These are phyloP conservation scores for Samsoniella hepiali DNA, from an alignment of 2,329 filamentous ascomycete genomes.

Conservation along the genomic window DNA sequence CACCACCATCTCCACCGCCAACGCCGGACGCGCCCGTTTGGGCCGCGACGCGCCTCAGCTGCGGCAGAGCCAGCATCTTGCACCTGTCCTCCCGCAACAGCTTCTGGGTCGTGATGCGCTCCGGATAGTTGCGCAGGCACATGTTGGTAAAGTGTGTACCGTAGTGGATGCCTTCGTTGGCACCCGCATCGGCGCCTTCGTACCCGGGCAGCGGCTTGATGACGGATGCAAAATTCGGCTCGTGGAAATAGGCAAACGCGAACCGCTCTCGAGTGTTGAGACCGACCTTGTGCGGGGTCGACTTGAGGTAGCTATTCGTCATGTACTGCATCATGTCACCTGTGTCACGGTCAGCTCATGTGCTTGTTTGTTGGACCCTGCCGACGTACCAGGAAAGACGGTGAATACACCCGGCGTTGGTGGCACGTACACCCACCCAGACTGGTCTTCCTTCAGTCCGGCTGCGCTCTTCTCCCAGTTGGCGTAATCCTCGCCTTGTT, in stretches of 20 bases:
- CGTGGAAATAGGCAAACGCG: slow-evolving; percentile 50
- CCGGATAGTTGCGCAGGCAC: slow-evolving; percentile 48
- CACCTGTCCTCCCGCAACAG: slow-evolving; percentile 32
- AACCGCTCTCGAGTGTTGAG: slow-evolving; percentile 47
- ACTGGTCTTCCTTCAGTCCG: slow-evolving; percentile 42
- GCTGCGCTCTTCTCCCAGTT: slow-evolving; percentile 47
- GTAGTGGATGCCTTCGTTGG: slow-evolving; percentile 44
- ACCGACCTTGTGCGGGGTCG: slow-evolving; percentile 50
- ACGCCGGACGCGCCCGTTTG: background rate
- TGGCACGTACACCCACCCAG: slow-evolving; percentile 47
- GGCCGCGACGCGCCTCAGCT: background rate
- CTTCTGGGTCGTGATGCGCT: slow-evolving; percentile 42
- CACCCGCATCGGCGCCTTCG: slow-evolving; percentile 24
- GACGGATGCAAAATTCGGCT: slow-evolving; percentile 46
- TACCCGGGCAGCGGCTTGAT: slow-evolving; percentile 41
- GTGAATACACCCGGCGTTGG: slow-evolving; percentile 44
- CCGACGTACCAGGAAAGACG: slow-evolving; percentile 43
- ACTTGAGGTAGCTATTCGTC: slow-evolving; percentile 43
- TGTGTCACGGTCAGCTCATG: slow-evolving; percentile 20
- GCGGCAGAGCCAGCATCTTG: slow-evolving; percentile 22
- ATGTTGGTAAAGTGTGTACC: slow-evolving; percentile 52
- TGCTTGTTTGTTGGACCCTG: background rate
- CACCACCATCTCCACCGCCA: background rate
- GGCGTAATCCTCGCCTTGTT: slow-evolving; percentile 37
- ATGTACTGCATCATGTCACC: slow-evolving; percentile 53